Percentiles rank a stretch among this genome's conserved stretches.
Evolutionary conservation across 2,329 filamentous ascomycete genomes (phyloP).

Genomic region (Byssoonygena ceratinophila): DNA sequence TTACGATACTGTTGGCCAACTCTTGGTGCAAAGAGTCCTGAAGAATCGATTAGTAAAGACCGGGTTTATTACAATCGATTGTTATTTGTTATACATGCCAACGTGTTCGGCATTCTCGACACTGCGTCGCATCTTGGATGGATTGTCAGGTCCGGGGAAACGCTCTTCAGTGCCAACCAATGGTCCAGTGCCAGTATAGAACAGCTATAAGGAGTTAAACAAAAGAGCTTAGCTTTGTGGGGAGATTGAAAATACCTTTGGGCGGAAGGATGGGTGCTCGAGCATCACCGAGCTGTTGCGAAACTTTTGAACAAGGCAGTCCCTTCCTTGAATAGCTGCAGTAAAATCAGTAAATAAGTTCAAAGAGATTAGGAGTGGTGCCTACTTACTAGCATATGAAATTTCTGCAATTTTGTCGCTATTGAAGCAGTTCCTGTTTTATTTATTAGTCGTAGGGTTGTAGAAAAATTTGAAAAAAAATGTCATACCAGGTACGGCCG

Average conservation of each 20-base stretch:
- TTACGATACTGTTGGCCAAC: constrained; percentile 62
- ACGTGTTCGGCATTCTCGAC: constrained; percentile 78
- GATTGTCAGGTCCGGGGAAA: constrained; percentile 73
- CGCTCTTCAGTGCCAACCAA: constrained; percentile 59
- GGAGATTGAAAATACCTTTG: constrained; percentile 51
- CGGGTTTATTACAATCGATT: constrained; percentile 7
- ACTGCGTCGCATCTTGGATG: constrained; percentile 76
- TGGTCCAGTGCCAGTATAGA: constrained; percentile 41
- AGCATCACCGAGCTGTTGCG: constrained; percentile 95
- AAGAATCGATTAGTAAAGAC: neutral
- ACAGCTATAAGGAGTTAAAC: constrained; percentile 47
- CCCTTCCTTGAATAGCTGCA: constrained; percentile 77
- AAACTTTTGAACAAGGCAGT: constrained; percentile 88
- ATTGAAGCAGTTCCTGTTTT: constrained; percentile 62
- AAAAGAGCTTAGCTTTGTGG: constrained; percentile 4
- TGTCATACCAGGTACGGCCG: constrained; percentile 56
- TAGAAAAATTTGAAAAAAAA: neutral
- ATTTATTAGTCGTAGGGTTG: constrained; percentile 13
- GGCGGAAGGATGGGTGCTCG: constrained; percentile 68
- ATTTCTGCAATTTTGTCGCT: constrained; percentile 79
- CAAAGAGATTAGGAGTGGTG: neutral
- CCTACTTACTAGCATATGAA: constrained; percentile 80
- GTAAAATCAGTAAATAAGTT: constrained; percentile 21
- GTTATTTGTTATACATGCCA: constrained; percentile 45
- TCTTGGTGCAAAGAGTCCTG: constrained; percentile 73